Percentiles rank a stretch among this genome's conserved stretches.
phyloP scores from a whole-genome alignment of 2,329 filamentous ascomycete species.

The Coniochaeta sp. region DNA sequence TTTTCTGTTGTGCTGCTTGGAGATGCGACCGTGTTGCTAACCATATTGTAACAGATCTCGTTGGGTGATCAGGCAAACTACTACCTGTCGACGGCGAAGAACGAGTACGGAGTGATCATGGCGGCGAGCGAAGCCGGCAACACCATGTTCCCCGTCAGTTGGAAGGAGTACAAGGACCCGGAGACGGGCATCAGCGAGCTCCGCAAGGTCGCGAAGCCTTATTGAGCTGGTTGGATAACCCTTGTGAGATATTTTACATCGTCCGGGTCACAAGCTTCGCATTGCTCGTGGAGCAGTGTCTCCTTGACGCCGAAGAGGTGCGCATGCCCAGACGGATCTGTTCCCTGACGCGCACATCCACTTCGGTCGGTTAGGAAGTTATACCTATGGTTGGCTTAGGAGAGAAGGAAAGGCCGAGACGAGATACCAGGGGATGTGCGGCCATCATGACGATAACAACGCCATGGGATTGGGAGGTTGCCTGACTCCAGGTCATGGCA shows the following conservation, averaged over 20 bases:
- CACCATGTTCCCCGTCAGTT: slow-evolving; percentile 86
- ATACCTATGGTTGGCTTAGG: background rate
- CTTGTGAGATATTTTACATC: background rate
- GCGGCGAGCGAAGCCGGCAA: slow-evolving; percentile 82
- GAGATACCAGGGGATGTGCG: background rate
- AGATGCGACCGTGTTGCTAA: background rate
- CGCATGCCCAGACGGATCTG: too few species aligned
- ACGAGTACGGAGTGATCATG: slow-evolving; percentile 91
- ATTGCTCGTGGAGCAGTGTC: too few species aligned
- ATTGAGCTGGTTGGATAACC: slow-evolving; percentile 39
- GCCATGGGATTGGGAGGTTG: background rate
- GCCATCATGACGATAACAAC: background rate
- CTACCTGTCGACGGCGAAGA: slow-evolving; percentile 86
- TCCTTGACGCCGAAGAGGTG: too few species aligned
- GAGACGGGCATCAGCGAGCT: slow-evolving; percentile 69
- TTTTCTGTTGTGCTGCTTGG: background rate
- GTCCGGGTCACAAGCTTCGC: too few species aligned
- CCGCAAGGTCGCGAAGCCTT: slow-evolving; percentile 92
- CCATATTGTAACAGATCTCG: slow-evolving; percentile 54
- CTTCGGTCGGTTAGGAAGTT: background rate
- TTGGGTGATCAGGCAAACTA: slow-evolving; percentile 92
- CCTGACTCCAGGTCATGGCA: background rate
- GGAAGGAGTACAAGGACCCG: slow-evolving; percentile 88
- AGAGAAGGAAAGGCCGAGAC: background rate
- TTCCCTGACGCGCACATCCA: too few species aligned